Conservation (phyloP, 2,329 filamentous ascomycete genomes). For the Neonectria magnoliae region DNA sequence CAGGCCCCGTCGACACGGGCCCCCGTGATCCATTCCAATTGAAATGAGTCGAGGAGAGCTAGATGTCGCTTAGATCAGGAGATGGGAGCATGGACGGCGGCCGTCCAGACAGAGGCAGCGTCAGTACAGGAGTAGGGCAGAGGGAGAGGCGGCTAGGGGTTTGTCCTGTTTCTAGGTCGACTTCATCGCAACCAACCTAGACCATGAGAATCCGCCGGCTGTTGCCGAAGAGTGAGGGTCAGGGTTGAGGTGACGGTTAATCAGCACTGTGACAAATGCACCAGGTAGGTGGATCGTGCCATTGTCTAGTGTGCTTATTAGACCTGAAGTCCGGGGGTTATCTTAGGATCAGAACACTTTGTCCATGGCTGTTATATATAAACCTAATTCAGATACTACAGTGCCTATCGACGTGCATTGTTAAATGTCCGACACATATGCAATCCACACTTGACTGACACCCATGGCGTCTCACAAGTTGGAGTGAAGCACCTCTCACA, state of each 20-base stretch:
- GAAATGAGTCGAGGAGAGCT: neutral
- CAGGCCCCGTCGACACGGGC: neutral
- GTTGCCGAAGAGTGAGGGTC: too few species aligned
- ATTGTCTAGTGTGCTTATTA: neutral
- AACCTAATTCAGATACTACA: neutral
- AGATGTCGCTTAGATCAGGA: neutral
- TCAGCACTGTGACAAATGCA: neutral
- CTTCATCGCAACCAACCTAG: neutral
- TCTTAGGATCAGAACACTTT: neutral
- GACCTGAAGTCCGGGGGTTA: neutral
- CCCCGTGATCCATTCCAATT: neutral
- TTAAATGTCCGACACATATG: neutral
- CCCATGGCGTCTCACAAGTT: neutral
- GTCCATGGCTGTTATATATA: neutral
- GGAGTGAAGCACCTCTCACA: neutral
- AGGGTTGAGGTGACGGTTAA: neutral
- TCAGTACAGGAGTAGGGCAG: neutral
- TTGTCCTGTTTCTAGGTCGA: too few species aligned
- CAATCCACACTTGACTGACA: neutral
- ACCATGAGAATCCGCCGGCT: neutral
- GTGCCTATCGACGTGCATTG: neutral
- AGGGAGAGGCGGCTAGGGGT: neutral
- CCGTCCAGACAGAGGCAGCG: neutral
- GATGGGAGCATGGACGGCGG: neutral
- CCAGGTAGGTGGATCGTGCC: neutral